Base-by-base conservation (phyloP, 2,329 filamentous ascomycete genomes). In the Dryadomyces sulphureus region DNA sequence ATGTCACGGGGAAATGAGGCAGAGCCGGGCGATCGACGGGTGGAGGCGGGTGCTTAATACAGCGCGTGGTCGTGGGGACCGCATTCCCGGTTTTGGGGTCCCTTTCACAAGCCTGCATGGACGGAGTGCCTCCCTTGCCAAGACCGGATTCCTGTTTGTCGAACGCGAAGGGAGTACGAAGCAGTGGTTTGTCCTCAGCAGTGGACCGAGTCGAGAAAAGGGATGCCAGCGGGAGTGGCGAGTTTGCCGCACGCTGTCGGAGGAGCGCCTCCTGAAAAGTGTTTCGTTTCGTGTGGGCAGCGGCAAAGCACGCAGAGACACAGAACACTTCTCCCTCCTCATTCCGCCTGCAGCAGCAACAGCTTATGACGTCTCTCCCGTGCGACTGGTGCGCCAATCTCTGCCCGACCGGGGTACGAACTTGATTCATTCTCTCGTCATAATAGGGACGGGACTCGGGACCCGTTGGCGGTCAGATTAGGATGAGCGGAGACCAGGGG, bases 131-230 rank as follows among this genome's bases (percentile, higher is more conserved):
- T n/a, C 27, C 16, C 27, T 14, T 32, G 27, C 27, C 27, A 32
- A 32, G 27, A 32, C n/a, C n/a, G n/a, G n/a, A n/a, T n/a, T n/a
- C n/a, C n/a, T n/a, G n/a, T n/a, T n/a, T n/a, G n/a, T n/a, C n/a
- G n/a, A n/a, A n/a, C n/a, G n/a, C n/a, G n/a, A n/a, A n/a, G n/a
- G n/a, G n/a, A n/a, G n/a, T n/a, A n/a, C n/a, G n/a, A n/a, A n/a
- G n/a, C n/a, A n/a, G n/a, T n/a, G n/a, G n/a, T n/a, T n/a, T n/a
- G n/a, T n/a, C n/a, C n/a, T n/a, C 51, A 48, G 50, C 48, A 48
- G 50, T 56, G 52, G 56, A 47, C 48, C 52, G 54, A 53, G 54
- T 47, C 27, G 17, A 21, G 19, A 24, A 19, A 14, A 43, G 30
- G 38, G 41, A 45, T 16, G 25, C n/a, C n/a, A n/a, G n/a, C n/a